Base-by-base conservation (phyloP, 331 rosid genomes). In the Arachis monticola region DNA sequence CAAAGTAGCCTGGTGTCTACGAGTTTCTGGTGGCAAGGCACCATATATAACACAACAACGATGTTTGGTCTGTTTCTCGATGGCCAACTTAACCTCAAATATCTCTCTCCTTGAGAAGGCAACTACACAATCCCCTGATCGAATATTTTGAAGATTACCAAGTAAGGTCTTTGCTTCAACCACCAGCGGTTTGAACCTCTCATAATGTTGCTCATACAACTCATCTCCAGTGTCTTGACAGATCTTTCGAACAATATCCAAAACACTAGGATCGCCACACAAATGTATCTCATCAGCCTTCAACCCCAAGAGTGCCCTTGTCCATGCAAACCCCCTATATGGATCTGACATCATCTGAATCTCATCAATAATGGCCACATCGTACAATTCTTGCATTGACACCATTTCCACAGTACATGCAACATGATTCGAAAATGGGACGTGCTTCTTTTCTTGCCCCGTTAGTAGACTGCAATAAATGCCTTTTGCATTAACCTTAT, bases 71-170 rank as follows among this genome's bases (percentile, higher is more conserved):
- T 77, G 86, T 51, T 83, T 94, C 83, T 94, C 97, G 62, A 94
- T 94, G 38, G 86, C 92, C 84, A 91, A 42, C 78, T 90, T 91
- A 66, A 86, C 92, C 83, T 91, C 98, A 82, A 94, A 89, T 71
- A 93, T 90, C 89, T 93, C 98, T 81, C 93, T 91, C 79, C 98
- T 91, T 9, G 97, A 91, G 83, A 93, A 93, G 40, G 98, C 98
- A 77, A 93, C 98, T 40, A 93, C 93, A 83, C 98, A 93, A 75
- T 93, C 98, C 58, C 98, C 97, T 71, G 96, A 84, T 46, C 94
- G 90, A 60, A 91, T 86, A 75, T 90, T 86, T 81, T 66, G 79
- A 41, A 90, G 87, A 88, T 91, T 91, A 69, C 98, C 98, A 65
- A 83, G 77, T 1, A 91, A 84, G 3, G 97, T 94, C 84, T 91